These are phyloP conservation scores for Mucor sp. DNA, from an alignment of 371 early-diverging fungal species.

Conservation along the genomic window DNA sequence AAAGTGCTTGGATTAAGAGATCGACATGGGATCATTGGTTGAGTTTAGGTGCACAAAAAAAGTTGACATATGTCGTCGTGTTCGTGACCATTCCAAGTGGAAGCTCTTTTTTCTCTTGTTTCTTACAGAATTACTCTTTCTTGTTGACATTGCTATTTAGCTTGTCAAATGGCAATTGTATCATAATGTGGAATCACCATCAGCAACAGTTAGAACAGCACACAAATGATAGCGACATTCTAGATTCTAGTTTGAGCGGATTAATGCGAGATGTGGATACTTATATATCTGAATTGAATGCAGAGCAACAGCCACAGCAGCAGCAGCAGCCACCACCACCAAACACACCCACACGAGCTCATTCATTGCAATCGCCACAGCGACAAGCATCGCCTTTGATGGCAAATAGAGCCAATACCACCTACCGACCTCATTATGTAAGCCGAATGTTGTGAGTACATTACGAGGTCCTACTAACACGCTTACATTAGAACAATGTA, in stretches of 20 bases:
- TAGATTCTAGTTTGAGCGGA: not conserved
- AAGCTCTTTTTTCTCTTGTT: not conserved
- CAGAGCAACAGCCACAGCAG: not conserved
- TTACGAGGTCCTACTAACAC: too few species aligned
- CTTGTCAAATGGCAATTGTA: not conserved
- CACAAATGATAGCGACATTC: not conserved
- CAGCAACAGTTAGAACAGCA: not conserved
- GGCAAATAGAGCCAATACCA: conserved; percentile 9
- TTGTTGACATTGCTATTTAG: not conserved
- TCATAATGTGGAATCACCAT: not conserved
- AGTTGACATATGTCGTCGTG: too few species aligned
- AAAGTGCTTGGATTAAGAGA: not conserved
- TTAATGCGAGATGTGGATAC: conserved; percentile 27
- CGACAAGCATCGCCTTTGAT: not conserved
- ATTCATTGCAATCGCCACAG: conserved; percentile 14
- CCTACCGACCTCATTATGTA: not conserved
- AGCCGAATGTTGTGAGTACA: not conserved
- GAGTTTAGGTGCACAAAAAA: not conserved
- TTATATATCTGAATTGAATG: conserved; percentile 20
- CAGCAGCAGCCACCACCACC: not conserved
- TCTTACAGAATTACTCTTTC: not conserved
- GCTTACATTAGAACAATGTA: not conserved
- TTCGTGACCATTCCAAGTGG: not conserved
- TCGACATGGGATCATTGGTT: not conserved
- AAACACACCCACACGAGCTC: conserved; percentile 1